These are phyloP conservation scores for Nakazawaea laoshanensis DNA, from an alignment of 805 yeast genomes.

Conservation along the genomic window DNA sequence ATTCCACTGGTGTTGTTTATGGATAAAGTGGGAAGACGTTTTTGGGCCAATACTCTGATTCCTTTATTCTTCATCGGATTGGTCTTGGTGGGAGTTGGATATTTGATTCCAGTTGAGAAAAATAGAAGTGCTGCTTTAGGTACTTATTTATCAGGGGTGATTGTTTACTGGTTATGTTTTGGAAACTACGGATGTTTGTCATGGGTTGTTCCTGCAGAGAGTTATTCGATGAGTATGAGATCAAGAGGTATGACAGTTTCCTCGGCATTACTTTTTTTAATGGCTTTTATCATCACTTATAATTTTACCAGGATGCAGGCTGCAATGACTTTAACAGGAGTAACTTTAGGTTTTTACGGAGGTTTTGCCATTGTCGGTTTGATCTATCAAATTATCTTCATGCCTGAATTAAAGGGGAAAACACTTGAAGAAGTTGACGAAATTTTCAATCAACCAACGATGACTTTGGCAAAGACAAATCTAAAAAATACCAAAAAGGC, in stretches of 20 bases:
- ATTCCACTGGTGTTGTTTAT: constrained; percentile 55
- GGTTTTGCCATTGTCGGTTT: constrained; percentile 55
- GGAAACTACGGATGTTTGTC: constrained; percentile 61
- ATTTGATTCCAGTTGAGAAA: constrained; percentile 26
- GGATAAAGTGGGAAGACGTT: constrained; percentile 50
- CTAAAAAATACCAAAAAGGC: constrained; percentile 15
- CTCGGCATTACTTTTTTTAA: constrained; percentile 47
- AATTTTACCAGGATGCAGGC: constrained; percentile 49
- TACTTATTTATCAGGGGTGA: constrained; percentile 51
- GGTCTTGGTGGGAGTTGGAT: constrained; percentile 51
- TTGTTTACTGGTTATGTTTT: constrained; percentile 55
- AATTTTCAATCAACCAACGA: constrained; percentile 42
- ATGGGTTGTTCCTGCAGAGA: constrained; percentile 63
- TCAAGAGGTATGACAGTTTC: constrained; percentile 60
- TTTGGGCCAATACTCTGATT: constrained; percentile 50
- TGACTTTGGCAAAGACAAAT: constrained; percentile 25
- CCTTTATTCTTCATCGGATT: constrained; percentile 55
- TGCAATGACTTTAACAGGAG: constrained; percentile 54
- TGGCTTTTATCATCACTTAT: constrained; percentile 58
- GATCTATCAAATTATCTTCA: constrained; percentile 44
- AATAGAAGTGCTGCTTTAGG: constrained; percentile 44
- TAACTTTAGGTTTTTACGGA: constrained; percentile 59
- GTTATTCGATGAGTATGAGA: constrained; percentile 49
- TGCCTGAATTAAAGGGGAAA: constrained; percentile 67
- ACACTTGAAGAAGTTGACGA: constrained; percentile 68